Conservation (phyloP, 1,139 yeast species). For the Magnusiomyces magnusii region DNA sequence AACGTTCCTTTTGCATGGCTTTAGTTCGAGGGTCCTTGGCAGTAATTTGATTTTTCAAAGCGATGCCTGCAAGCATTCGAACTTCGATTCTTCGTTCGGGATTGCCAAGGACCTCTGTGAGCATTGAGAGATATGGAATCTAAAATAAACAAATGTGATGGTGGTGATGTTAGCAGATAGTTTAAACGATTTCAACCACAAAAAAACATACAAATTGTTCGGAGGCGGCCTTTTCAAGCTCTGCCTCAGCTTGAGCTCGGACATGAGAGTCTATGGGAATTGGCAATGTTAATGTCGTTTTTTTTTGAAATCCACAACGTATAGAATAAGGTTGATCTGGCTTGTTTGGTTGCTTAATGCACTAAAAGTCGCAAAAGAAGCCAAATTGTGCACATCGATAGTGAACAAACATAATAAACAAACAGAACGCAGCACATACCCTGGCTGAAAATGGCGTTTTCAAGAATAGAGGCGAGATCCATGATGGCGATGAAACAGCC, state of each 20-base stretch:
- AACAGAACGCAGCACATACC: conserved; percentile 13
- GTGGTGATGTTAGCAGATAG: neutral
- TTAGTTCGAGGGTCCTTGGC: conserved; percentile 42
- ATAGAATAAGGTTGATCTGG: neutral
- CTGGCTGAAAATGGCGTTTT: conserved; percentile 47
- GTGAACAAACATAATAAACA: neutral
- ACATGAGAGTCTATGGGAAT: conserved; percentile 45
- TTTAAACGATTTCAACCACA: neutral
- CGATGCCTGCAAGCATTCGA: conserved; percentile 86
- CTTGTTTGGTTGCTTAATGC: neutral
- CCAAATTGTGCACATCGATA: neutral
- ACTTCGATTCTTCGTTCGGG: conserved; percentile 67
- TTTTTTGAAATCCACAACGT: too few species aligned
- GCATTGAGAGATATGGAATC: conserved; percentile 55
- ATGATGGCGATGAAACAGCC: conserved; percentile 30
- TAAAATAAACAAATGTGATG: conserved; percentile 4
- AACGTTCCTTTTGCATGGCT: conserved; percentile 37
- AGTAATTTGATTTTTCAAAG: conserved; percentile 77
- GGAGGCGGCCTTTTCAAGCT: conserved; percentile 62
- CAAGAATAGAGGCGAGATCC: conserved; percentile 69
- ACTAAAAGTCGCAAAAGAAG: neutral
- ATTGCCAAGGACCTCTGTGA: conserved; percentile 66
- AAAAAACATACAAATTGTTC: conserved; percentile 49
- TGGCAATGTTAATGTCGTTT: too few species aligned
- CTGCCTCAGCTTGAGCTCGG: conserved; percentile 75